phyloP scores from a whole-genome alignment of 23 red algal species.

The Pyropia haitanensis region DNA sequence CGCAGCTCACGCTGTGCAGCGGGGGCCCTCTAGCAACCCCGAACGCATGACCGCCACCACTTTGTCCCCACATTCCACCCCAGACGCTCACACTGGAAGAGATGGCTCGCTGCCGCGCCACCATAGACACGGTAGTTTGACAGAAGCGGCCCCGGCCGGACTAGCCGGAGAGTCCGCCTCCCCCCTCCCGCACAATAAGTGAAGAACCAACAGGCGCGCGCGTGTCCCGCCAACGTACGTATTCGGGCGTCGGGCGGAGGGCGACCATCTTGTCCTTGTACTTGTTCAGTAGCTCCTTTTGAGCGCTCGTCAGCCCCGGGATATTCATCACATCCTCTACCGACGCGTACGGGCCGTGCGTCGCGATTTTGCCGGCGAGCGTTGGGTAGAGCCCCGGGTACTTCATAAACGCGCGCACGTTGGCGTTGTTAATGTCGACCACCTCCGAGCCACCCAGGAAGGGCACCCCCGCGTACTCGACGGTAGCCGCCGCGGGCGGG shows the following conservation, averaged over 20 bases:
- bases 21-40: too few relatives aligned
- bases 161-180: too few relatives aligned
- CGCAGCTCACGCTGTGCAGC: too few relatives aligned
- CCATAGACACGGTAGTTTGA: too few relatives aligned
- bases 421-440: constrained; percentile 98
- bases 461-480: constrained; percentile 69
- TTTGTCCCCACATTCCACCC: too few relatives aligned
- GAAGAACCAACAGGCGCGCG: too few relatives aligned
- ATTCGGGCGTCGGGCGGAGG: constrained; percentile 77
- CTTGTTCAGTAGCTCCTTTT: constrained; percentile 72
- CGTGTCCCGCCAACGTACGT: constrained; percentile 1
- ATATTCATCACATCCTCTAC: constrained; percentile 72
- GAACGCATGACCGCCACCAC: too few relatives aligned
- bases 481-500: constrained; percentile 12
- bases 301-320: constrained; percentile 34
- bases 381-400: constrained; percentile 86
- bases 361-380: constrained; percentile 70
- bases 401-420: constrained; percentile 84
- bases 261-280: constrained; percentile 83
- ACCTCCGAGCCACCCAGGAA: constrained; percentile 82
- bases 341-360: constrained; percentile 76
- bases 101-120: too few relatives aligned
- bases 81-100: too few relatives aligned
- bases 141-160: too few relatives aligned
- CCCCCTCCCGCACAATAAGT: too few relatives aligned